These are phyloP conservation scores for Drechslerella coelobrocha DNA, from an alignment of 2,329 filamentous ascomycete genomes.

Conservation along the genomic window DNA sequence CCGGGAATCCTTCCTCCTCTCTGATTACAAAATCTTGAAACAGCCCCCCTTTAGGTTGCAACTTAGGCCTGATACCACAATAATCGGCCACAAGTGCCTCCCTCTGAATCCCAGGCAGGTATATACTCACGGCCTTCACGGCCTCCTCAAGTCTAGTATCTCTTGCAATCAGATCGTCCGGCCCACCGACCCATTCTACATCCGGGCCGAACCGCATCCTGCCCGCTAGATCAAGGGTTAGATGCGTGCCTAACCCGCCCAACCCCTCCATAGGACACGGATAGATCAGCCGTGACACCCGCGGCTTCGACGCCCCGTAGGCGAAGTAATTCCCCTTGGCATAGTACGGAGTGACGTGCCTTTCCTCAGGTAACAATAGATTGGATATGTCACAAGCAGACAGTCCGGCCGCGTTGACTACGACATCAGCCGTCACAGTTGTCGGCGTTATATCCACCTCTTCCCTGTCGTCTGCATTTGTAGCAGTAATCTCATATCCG, in stretches of 20 bases:
- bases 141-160: constrained; percentile 70
- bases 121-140: constrained; percentile 75
- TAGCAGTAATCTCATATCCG: constrained; percentile 73
- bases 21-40: constrained; percentile 82
- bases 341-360: constrained; percentile 72
- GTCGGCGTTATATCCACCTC: no score
- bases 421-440: constrained; percentile 72
- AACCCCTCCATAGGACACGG: constrained; percentile 82
- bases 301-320: constrained; percentile 71
- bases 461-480: constrained; percentile 54
- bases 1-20: constrained; percentile 74
- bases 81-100: constrained; percentile 78
- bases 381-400: constrained; percentile 79
- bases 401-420: constrained; percentile 87
- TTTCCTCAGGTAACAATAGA: constrained; percentile 71
- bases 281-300: constrained; percentile 78
- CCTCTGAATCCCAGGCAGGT: constrained; percentile 76
- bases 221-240: constrained; percentile 86
- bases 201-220: constrained; percentile 91
- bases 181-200: constrained; percentile 84
- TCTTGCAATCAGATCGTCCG: constrained; percentile 74
- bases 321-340: constrained; percentile 97
- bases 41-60: constrained; percentile 68
- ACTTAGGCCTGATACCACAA: constrained; percentile 87
- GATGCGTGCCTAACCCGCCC: constrained; percentile 86